Conservation (phyloP, 352 stramenopile genomes). For the Globisporangium ultimum region DNA sequence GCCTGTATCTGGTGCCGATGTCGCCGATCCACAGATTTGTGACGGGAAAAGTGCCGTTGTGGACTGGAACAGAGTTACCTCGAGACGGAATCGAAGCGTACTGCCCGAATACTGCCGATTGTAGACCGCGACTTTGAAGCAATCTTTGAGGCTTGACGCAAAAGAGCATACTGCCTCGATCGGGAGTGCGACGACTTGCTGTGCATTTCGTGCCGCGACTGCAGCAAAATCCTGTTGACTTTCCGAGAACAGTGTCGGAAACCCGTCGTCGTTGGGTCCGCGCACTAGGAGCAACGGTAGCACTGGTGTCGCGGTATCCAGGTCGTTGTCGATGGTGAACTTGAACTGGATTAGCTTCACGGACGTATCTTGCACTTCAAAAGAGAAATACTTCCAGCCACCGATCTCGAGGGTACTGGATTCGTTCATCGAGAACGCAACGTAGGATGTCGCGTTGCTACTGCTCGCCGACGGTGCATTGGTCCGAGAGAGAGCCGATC, state of each 20-base stretch:
- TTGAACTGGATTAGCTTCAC: conserved; percentile 44
- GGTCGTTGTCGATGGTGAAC: conserved; percentile 42
- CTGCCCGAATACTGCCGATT: conserved; percentile 57
- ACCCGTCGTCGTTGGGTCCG: conserved; percentile 40
- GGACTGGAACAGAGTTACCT: conserved; percentile 34
- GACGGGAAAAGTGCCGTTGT: conserved; percentile 19
- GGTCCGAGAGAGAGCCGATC: conserved; percentile 11
- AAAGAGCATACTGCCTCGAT: conserved; percentile 46
- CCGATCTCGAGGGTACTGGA: conserved; percentile 34
- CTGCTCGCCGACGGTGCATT: background rate
- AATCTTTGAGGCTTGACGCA: conserved; percentile 28
- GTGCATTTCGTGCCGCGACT: conserved; percentile 15
- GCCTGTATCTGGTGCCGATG: conserved; percentile 7
- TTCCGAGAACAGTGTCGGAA: conserved; percentile 41
- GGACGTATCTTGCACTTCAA: conserved; percentile 48
- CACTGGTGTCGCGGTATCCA: conserved; percentile 32
- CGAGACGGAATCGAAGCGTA: conserved; percentile 37
- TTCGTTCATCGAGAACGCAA: conserved; percentile 21
- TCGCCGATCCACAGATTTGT: conserved; percentile 15
- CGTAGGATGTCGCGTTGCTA: conserved; percentile 16
- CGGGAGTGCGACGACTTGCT: conserved; percentile 39
- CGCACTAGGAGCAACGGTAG: conserved; percentile 59
- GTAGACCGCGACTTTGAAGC: conserved; percentile 71
- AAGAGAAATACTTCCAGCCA: conserved; percentile 61
- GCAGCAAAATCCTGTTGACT: conserved; percentile 53